phyloP scores from a whole-genome alignment of 225 moss, liverwort and hornwort genomes.

The Marchantia paleacea region DNA sequence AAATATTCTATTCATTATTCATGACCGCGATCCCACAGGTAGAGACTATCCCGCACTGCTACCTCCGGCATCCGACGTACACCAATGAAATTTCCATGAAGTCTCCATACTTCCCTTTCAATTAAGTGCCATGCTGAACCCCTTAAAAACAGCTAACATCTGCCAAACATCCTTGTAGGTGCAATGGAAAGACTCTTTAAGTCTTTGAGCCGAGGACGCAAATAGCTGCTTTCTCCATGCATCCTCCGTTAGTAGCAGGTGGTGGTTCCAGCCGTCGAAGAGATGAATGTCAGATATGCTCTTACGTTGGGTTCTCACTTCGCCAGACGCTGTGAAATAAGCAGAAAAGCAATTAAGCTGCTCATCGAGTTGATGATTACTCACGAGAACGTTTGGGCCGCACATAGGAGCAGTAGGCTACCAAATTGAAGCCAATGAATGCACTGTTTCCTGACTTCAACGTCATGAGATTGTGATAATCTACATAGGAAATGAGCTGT shows the following conservation, averaged over 20 bases:
- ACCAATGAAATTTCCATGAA: too few relatives aligned
- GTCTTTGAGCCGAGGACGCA: slow-evolving; percentile 7
- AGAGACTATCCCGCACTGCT: not conserved
- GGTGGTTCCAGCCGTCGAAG: slow-evolving; percentile 5
- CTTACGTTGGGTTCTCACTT: not conserved
- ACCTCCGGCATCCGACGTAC: not conserved
- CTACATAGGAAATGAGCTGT: slow-evolving; percentile 73
- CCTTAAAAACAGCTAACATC: slow-evolving; percentile 10
- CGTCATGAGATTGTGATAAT: slow-evolving; percentile 1
- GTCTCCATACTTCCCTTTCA: not conserved
- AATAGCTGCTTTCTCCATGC: slow-evolving; percentile 11
- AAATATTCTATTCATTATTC: not conserved
- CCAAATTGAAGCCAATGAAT: not conserved
- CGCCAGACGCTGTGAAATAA: slow-evolving; percentile 2
- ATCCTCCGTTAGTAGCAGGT: not conserved
- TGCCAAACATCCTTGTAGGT: slow-evolving; percentile 14
- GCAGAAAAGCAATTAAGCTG: slow-evolving; percentile 3
- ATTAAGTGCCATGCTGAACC: not conserved
- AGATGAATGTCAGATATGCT: slow-evolving; percentile 10
- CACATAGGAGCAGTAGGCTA: not conserved
- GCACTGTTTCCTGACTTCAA: slow-evolving; percentile 3
- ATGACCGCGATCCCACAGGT: not conserved
- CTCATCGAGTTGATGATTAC: not conserved
- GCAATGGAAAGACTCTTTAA: not conserved
- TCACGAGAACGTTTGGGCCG: too few relatives aligned